These are phyloP conservation scores for Malus hybrid DNA, from an alignment of 331 rosid species.

Conservation along the genomic window DNA sequence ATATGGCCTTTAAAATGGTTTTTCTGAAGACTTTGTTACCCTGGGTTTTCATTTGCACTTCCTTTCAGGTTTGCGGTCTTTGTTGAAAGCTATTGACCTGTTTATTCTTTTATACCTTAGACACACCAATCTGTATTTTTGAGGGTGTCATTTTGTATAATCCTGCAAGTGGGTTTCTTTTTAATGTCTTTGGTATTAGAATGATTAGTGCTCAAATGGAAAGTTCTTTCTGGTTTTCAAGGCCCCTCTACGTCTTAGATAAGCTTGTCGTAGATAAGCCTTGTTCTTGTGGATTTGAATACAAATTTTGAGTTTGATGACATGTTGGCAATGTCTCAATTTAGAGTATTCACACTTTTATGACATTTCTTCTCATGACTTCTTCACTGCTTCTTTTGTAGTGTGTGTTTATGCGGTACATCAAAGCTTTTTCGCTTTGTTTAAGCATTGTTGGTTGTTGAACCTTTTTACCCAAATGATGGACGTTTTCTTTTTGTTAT, in stretches of 20 bases:
- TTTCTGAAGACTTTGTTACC: background rate
- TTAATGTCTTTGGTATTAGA: background rate
- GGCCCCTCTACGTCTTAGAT: background rate
- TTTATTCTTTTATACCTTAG: background rate
- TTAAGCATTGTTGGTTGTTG: background rate
- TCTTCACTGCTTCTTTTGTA: too few relatives aligned
- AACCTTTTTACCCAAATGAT: background rate
- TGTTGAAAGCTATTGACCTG: background rate
- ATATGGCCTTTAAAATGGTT: background rate
- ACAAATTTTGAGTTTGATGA: background rate
- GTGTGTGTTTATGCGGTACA: background rate
- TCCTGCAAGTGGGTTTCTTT: background rate
- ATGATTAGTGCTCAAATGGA: background rate
- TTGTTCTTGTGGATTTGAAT: background rate
- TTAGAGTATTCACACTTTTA: background rate
- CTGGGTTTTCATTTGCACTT: background rate
- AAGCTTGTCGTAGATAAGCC: background rate
- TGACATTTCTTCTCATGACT: background rate
- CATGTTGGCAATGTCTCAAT: background rate
- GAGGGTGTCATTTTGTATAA: background rate
- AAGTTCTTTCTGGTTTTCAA: background rate
- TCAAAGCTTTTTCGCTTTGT: background rate
- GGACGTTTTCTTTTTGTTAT: background rate
- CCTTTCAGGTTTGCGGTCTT: background rate
- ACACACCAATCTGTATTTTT: background rate